Conservation (phyloP, 768 basidiomycete genomes). For the Dictyophora rubrovolvata region DNA sequence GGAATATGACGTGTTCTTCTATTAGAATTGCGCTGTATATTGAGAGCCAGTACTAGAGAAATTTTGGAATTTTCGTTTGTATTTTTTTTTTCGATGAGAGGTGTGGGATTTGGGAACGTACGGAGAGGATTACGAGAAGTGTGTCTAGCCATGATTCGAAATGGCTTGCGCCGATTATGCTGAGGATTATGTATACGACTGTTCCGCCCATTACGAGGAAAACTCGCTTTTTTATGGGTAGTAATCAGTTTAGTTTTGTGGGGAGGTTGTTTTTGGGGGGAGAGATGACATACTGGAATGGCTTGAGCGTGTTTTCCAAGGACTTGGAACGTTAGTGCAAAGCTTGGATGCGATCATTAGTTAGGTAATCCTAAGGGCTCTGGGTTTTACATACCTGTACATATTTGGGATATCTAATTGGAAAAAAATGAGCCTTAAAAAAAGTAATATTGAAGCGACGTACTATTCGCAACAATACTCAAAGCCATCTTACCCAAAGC, state of each 20-base stretch:
- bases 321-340: conserved; percentile 35
- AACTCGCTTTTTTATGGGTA: conserved; percentile 16
- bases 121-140: conserved; percentile 27
- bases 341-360: conserved; percentile 12
- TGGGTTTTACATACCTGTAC: conserved; percentile 22
- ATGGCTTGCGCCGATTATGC: conserved; percentile 35
- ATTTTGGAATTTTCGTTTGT: not conserved
- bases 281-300: conserved; percentile 26
- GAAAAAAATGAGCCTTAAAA: not conserved
- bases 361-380: not conserved
- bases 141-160: conserved; percentile 35
- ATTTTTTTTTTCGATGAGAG: not conserved
- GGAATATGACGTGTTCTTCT: conserved; percentile 44
- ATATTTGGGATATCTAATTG: conserved; percentile 30
- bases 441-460: not conserved
- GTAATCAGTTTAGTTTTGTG: not conserved
- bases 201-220: conserved; percentile 29
- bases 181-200: conserved; percentile 29
- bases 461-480: conserved; percentile 35
- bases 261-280: not conserved
- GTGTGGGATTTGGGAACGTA: not conserved
- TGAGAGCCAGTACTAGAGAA: conserved; percentile 36
- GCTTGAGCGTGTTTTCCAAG: conserved; percentile 30
- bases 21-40: conserved; percentile 38
- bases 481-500: conserved; percentile 19